Percentiles rank a stretch among this genome's conserved stretches.
Evolutionary conservation across 106 monocot genomes (phyloP).

Genomic region (Dioscorea zingiberensis): DNA sequence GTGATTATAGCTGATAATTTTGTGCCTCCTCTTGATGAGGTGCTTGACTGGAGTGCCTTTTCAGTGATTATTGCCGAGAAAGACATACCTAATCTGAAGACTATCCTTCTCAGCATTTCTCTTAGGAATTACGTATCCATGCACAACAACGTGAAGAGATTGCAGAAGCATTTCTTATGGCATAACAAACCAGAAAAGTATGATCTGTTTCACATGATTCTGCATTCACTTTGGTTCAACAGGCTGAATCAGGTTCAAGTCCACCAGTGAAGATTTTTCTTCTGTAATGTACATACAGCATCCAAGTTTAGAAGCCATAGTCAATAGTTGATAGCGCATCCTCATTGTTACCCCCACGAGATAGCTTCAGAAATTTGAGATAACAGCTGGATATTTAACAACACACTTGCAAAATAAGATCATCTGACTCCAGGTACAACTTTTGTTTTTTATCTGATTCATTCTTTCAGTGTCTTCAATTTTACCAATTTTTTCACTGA

Average conservation of each 20-base stretch:
- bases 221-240: constrained; percentile 91
- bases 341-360: too few relatives aligned
- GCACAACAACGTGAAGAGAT: constrained; percentile 49
- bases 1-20: constrained; percentile 85
- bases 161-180: constrained; percentile 94
- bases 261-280: constrained; percentile 1
- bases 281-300: too few relatives aligned
- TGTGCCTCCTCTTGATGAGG: constrained; percentile 74
- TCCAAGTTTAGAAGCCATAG: too few relatives aligned
- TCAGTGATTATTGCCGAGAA: constrained; percentile 75
- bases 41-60: constrained; percentile 80
- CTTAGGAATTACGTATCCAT: constrained; percentile 45
- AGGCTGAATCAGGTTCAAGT: constrained; percentile 56
- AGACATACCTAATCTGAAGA: constrained; percentile 78
- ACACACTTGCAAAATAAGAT: too few relatives aligned
- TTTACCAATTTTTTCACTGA: too few relatives aligned
- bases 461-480: too few relatives aligned
- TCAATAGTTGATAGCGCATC: too few relatives aligned
- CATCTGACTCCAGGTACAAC: too few relatives aligned
- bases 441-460: too few relatives aligned
- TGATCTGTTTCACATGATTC: constrained; percentile 92
- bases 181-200: constrained; percentile 69
- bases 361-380: too few relatives aligned
- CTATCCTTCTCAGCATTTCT: constrained; percentile 52
- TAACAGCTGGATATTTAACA: too few relatives aligned